Conservation (phyloP, 371 early-diverging fungal genomes). For the Zopfochytrium polystomum region DNA sequence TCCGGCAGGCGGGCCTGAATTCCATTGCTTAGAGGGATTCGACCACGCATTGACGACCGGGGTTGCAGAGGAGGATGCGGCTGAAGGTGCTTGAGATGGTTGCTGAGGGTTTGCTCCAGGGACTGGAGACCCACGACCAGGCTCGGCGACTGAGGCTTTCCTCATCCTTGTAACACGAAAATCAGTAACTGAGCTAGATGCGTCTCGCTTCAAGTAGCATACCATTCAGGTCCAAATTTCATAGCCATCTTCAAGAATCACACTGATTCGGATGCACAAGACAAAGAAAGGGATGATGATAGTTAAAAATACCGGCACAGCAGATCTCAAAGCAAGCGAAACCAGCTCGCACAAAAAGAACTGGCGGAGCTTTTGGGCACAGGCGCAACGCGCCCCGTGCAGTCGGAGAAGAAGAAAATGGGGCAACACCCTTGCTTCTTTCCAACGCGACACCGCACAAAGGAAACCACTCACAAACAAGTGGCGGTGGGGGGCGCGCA, state of each 20-base stretch:
- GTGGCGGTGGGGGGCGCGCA: too few species aligned
- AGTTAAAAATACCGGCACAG: too few species aligned
- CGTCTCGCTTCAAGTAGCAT: not conserved
- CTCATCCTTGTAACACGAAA: not conserved
- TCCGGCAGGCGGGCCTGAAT: not conserved
- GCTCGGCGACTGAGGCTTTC: not conserved
- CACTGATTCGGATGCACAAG: too few species aligned
- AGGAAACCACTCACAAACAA: too few species aligned
- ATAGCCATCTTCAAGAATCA: not conserved
- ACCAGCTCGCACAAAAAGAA: too few species aligned
- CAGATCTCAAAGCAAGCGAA: too few species aligned
- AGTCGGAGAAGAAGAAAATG: too few species aligned
- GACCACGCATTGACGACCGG: not conserved
- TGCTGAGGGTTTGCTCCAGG: not conserved
- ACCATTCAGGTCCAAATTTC: slow-evolving; percentile 1
- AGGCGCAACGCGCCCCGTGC: too few species aligned
- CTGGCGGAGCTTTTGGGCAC: too few species aligned
- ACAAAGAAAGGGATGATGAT: too few species aligned
- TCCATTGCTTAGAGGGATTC: not conserved
- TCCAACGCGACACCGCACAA: too few species aligned
- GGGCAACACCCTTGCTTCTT: too few species aligned
- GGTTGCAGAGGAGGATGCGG: not conserved
- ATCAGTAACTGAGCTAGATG: not conserved
- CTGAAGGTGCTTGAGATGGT: not conserved
- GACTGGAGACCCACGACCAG: not conserved